Evolutionary conservation across 2,329 filamentous ascomycete genomes (phyloP).

Genomic region (Verruconis gallopava): DNA sequence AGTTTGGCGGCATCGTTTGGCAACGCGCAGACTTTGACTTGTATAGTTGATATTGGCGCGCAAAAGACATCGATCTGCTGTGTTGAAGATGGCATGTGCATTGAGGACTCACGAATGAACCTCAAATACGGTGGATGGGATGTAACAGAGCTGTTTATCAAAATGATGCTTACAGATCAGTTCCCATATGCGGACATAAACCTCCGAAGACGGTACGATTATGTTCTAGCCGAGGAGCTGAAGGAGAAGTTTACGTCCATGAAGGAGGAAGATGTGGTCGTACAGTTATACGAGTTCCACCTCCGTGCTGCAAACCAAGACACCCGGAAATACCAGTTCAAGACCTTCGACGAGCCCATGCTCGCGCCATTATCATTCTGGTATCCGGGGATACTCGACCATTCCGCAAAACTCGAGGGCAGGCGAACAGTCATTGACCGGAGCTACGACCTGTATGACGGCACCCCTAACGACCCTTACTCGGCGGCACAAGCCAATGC

Average conservation of each 20-base stretch:
- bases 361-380: conserved; percentile 87
- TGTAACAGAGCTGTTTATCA: conserved; percentile 86
- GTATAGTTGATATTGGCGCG: conserved; percentile 90
- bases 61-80: conserved; percentile 97
- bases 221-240: conserved; percentile 83
- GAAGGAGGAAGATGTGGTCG: conserved; percentile 77
- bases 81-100: conserved; percentile 88
- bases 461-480: conserved; percentile 78
- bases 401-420: conserved; percentile 62
- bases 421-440: conserved; percentile 71
- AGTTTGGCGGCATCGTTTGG: conserved; percentile 90
- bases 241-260: conserved; percentile 90
- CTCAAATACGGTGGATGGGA: conserved; percentile 88
- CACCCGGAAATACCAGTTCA: conserved; percentile 88
- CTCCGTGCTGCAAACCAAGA: conserved; percentile 77
- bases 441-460: conserved; percentile 89
- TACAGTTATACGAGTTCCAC: conserved; percentile 82
- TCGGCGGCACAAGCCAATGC: conserved; percentile 70
- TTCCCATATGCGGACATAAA: conserved; percentile 96
- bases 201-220: conserved; percentile 78
- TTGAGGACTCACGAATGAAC: conserved; percentile 91
- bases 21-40: conserved; percentile 84
- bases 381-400: conserved; percentile 76
- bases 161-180: conserved; percentile 95
- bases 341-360: conserved; percentile 92